Percentiles rank a stretch among this genome's conserved stretches.
phyloP scores from a whole-genome alignment of 495 filamentous ascomycete species.

The Neurospora cerealis region DNA sequence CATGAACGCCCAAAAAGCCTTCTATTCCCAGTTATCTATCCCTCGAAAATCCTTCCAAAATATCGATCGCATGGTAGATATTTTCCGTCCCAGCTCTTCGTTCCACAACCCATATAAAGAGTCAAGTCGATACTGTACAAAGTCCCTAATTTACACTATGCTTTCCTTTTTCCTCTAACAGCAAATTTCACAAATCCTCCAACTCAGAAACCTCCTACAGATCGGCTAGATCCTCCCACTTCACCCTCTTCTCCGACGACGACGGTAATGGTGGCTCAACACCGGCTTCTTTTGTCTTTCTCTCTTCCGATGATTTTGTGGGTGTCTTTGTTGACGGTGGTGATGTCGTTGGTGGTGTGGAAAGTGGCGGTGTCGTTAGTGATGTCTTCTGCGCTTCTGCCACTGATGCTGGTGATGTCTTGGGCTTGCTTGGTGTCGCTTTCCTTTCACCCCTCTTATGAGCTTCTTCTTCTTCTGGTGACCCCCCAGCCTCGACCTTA shows the following conservation, averaged over 20 bases:
- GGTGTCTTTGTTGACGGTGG: not conserved
- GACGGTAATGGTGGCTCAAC: not conserved
- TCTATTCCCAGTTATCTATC: too few relatives aligned
- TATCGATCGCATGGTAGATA: too few relatives aligned
- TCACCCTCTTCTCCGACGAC: not conserved
- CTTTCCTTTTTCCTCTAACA: too few relatives aligned
- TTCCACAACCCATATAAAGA: too few relatives aligned
- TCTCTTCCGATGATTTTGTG: not conserved
- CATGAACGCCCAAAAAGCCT: too few relatives aligned
- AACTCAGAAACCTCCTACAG: not conserved
- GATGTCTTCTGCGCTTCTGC: not conserved
- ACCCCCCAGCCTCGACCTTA: not conserved
- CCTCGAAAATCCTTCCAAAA: too few relatives aligned
- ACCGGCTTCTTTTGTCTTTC: not conserved
- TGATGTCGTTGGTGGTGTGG: not conserved
- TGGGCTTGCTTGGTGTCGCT: not conserved
- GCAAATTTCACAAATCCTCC: too few relatives aligned
- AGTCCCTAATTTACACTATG: too few relatives aligned
- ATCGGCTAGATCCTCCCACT: not conserved
- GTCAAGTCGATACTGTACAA: too few relatives aligned
- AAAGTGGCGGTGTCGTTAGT: not conserved
- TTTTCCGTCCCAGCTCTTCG: too few relatives aligned
- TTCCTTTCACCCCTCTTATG: not conserved
- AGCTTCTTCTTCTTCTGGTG: not conserved
- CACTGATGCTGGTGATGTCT: not conserved